Conservation (phyloP, 345 rosid species). For the Eucalyptus lansdowneana region DNA sequence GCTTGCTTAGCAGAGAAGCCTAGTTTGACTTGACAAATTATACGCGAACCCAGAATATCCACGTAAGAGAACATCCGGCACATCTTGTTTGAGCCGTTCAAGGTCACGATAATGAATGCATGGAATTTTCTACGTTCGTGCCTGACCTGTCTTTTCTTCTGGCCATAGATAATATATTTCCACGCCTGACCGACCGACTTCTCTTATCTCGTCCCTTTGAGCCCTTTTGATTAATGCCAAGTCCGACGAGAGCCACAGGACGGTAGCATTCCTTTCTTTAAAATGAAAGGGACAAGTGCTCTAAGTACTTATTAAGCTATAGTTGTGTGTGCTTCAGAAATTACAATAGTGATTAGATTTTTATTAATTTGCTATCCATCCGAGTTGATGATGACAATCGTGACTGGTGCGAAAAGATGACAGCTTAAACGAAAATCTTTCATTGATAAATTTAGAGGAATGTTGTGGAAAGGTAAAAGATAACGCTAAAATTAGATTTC, state of each 20-base stretch:
- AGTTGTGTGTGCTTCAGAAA: background rate
- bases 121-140: background rate
- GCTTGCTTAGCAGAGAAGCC: background rate
- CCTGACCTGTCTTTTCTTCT: background rate
- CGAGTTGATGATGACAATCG: rapidly evolving
- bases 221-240: background rate
- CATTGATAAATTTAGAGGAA: background rate
- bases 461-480: background rate
- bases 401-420: background rate
- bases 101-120: background rate
- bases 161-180: background rate
- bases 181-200: background rate
- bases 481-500: background rate
- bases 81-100: background rate
- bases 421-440: background rate
- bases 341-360: background rate
- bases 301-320: background rate
- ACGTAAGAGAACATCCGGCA: background rate
- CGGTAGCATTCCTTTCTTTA: background rate
- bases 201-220: background rate
- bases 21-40: background rate
- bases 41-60: background rate
- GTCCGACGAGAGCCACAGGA: background rate
- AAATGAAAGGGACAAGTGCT: background rate
- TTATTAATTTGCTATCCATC: background rate